Evolutionary conservation across 139 green algal species (phyloP), one percentile per base, ranked within the genome.

Genomic region (Tetradesmus obliquus): DNA sequence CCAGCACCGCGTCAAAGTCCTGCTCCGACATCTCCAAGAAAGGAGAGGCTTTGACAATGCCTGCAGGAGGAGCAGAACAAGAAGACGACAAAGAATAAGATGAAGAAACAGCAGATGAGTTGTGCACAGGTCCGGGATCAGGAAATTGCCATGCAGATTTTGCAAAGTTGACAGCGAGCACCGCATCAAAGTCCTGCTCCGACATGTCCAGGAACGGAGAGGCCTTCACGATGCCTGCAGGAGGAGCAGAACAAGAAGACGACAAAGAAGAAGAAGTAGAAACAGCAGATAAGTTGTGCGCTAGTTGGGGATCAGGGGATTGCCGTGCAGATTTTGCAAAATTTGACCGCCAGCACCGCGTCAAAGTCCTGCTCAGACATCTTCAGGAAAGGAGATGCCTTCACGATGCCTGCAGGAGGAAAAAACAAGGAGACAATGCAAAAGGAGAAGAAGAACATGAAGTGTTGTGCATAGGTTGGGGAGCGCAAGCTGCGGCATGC

Each of bases 1-100:
- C 79, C 13, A 99, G 93, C 8, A 99, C 97, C 0, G 91, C 93
- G 87, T 98, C 97, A 79, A 95, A 98, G 88, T 98, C 97, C n/a
- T 95, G 91, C 79, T 99, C 97, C 3, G 71, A 94, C 95, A 99
- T 97, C 1, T 99, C 96, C 60, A 99, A 91, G 82, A 99, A 99
- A 5, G 95, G 92, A 2, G 94, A 96, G 1, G 94, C 93, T 24
- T 93, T 94, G 19, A 98, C 95, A 60, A 98, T 98, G 69, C 95
- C 97, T 84, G 94, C 94, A 71, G 55, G 6, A 9, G 22, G 32
- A 51, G 24, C 53, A 54, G 55, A 17, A 32, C 9, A 55, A 19
- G 86, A 57, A 58, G 10, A 81, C 45, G 17, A 22, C 4, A 8
- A 32, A 62, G 12, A 19, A 62, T 57, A 80, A 86, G 24, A 20